Evolutionary conservation across 805 yeast genomes (phyloP), one percentile per base, ranked within the genome.

Genomic region (Ogataea siamensis): DNA sequence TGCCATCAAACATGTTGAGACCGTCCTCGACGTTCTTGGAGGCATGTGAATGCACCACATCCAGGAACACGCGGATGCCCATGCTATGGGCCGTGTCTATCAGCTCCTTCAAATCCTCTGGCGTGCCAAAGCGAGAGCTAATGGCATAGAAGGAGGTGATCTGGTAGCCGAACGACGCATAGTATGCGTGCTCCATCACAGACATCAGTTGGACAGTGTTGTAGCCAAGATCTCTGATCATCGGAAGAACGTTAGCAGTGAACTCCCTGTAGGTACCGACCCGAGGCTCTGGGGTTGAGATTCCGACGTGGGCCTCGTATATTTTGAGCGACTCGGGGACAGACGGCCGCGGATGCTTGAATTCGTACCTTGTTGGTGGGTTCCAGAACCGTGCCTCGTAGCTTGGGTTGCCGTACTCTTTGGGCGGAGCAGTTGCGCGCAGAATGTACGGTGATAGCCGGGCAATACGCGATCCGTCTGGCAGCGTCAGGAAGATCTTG

Each of bases 121-220:
- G 98, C 0, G 96, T 78, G 19, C 99, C 99, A 53, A 71, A 93
- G 46, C 99, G 74, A 6, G 97, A 89, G 37, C 93, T 80, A 16
- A 76, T 71, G 2, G 98, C 97, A 60, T 85, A 91, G 59, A 91
- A 93, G 43, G 83, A 85, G 15, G 98, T 89, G 18, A 91, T 80
- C 62, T 91, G 99, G 60, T 91, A 91, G n/a, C 99, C 99, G 60
- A 91, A 91, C 2, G 96, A 87, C 1, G 97, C 99, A 60, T 91
- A 91, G 60, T 91, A 91, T 2, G 99, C 98, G 60, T 91, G 99
- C 63, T 91, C 99, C 99, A 91, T 91, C 29, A 91, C 75, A 0
- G 99, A 97, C 99, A 91, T 91, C 56, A 91, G 71, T 64, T 91
- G 99, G 52, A 91, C 83, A 4, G 95, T 80, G 61, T 93, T 87